Evolutionary conservation across 768 basidiomycete species (phyloP).

Genomic region (Lactarius sanguifluus): DNA sequence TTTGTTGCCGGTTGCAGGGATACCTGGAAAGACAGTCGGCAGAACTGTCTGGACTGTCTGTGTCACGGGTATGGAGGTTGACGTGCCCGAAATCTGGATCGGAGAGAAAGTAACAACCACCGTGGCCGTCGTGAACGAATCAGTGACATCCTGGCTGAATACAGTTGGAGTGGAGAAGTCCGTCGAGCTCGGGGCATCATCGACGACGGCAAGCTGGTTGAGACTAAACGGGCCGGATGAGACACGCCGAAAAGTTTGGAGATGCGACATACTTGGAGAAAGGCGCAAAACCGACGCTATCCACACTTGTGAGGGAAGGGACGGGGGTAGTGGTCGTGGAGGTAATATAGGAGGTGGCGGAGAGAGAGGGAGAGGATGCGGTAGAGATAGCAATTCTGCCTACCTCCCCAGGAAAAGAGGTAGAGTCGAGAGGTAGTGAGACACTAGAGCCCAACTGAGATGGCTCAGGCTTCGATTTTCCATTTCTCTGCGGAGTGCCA

Average conservation of each 20-base stretch:
- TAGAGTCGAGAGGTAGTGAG: not conserved
- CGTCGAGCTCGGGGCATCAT: not conserved
- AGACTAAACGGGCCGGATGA: not conserved
- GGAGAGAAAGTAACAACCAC: not conserved
- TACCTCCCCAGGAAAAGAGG: not conserved
- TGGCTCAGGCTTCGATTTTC: not conserved
- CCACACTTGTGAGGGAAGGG: not conserved
- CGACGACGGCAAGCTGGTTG: not conserved
- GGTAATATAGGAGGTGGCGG: too few relatives aligned
- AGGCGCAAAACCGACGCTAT: not conserved
- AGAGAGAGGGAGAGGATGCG: not conserved
- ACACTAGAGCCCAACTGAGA: not conserved
- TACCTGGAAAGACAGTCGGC: slow-evolving; percentile 2
- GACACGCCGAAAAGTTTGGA: not conserved
- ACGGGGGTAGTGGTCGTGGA: not conserved
- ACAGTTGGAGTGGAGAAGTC: too few relatives aligned
- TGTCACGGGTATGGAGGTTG: not conserved
- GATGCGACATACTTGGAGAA: not conserved
- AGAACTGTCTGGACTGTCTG: not conserved
- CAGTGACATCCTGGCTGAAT: not conserved
- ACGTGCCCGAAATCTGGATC: slow-evolving; percentile 1
- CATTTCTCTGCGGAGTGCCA: not conserved
- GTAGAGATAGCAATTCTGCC: not conserved
- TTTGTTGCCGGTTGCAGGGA: not conserved
- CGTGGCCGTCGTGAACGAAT: not conserved